Evolutionary conservation across 495 filamentous ascomycete genomes (phyloP).

Genomic region (Trichoderma gamsii): DNA sequence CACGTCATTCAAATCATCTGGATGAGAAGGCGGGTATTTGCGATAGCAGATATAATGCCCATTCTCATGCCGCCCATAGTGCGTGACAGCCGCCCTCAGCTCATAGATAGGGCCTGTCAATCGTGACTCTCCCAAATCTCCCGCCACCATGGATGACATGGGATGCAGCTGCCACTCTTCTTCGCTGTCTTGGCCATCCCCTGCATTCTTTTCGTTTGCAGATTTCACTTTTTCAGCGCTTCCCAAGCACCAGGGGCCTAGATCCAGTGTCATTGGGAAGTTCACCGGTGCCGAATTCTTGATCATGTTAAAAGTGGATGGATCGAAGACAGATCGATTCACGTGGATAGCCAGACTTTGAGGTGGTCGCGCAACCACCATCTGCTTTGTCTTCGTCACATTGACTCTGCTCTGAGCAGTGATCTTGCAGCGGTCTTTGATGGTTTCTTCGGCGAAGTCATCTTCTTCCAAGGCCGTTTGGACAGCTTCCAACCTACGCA

Average conservation of each 20-base stretch:
- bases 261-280: slow-evolving; percentile 67
- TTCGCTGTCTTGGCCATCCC: slow-evolving; percentile 24
- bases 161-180: slow-evolving; percentile 67
- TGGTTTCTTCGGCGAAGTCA: slow-evolving; percentile 69
- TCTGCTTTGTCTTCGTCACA: slow-evolving; percentile 82
- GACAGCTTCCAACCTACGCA: slow-evolving; percentile 52
- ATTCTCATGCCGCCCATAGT: slow-evolving; percentile 86
- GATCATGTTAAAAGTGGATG: slow-evolving; percentile 62
- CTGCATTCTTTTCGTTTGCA: background rate
- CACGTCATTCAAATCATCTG: background rate
- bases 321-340: slow-evolving; percentile 87
- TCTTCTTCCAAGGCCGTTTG: slow-evolving; percentile 67
- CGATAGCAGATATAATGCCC: slow-evolving; percentile 85
- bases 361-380: slow-evolving; percentile 75
- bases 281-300: slow-evolving; percentile 77
- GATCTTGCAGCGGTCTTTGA: slow-evolving; percentile 68
- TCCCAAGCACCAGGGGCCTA: slow-evolving; percentile 73
- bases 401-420: slow-evolving; percentile 57
- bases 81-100: slow-evolving; percentile 78
- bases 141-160: slow-evolving; percentile 60
- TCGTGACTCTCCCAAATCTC: slow-evolving; percentile 32
- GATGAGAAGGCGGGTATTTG: slow-evolving; percentile 17
- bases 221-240: slow-evolving; percentile 27
- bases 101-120: slow-evolving; percentile 61
- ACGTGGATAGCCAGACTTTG: slow-evolving; percentile 76